Evolutionary conservation across 2,329 filamentous ascomycete genomes (phyloP).

Genomic region (Sporothrix variecibatus): DNA sequence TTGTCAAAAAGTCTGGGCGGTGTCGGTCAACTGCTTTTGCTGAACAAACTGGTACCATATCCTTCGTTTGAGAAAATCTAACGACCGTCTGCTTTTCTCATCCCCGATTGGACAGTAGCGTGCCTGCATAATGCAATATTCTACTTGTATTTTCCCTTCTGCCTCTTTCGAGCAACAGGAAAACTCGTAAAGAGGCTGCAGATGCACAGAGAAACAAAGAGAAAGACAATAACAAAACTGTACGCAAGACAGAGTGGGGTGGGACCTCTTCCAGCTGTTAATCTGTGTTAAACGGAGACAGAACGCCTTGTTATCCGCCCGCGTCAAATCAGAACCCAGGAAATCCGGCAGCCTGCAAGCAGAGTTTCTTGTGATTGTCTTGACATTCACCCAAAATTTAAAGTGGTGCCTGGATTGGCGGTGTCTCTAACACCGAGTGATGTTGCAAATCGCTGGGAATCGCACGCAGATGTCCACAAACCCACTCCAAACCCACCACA

Average conservation of each 20-base stretch:
- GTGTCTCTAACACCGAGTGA: constrained; percentile 23
- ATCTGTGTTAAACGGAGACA: not conserved
- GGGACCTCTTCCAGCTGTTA: not conserved
- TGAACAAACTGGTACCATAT: too few species aligned
- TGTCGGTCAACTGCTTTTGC: not conserved
- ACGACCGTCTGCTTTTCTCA: not conserved
- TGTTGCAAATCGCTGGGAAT: constrained; percentile 7
- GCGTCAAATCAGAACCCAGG: not conserved
- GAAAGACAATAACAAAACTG: not conserved
- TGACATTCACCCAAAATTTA: not conserved
- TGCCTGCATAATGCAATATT: not conserved
- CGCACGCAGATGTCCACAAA: not conserved
- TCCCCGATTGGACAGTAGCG: not conserved
- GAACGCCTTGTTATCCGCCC: not conserved
- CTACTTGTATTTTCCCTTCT: not conserved
- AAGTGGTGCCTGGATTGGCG: constrained; percentile 25
- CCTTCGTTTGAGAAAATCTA: not conserved
- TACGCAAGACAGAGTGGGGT: too few species aligned
- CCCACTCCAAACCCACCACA: too few species aligned
- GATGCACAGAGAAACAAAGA: not conserved
- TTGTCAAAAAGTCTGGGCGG: not conserved
- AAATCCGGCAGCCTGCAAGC: constrained; percentile 15
- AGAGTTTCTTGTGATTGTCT: not conserved
- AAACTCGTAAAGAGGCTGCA: not conserved
- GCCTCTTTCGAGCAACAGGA: not conserved